Evolutionary conservation across 139 green algal species (phyloP).

Genomic region (Eudorina sp.): DNA sequence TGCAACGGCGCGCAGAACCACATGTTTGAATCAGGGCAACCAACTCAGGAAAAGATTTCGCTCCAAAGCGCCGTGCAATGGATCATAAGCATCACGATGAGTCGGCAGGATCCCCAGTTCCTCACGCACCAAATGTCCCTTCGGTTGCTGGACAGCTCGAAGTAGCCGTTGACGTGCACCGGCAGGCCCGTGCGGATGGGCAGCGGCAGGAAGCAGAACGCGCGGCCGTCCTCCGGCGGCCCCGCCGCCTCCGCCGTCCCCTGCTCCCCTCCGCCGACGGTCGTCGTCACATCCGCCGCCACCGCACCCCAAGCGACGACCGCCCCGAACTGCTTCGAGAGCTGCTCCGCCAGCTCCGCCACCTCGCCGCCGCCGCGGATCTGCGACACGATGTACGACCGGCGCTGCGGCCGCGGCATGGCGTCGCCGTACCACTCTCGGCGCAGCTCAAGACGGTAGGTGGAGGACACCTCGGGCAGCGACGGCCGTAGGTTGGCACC

Average conservation of each 20-base stretch:
- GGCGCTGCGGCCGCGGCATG: neutral
- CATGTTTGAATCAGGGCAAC: no score
- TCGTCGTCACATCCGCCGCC: conserved; percentile 68
- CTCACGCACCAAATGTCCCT: conserved; percentile 73
- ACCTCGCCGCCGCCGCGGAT: conserved; percentile 48
- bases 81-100: no score
- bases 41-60: no score
- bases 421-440: conserved; percentile 22
- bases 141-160: conserved; percentile 87
- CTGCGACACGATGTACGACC: conserved; percentile 68
- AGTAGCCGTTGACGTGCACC: conserved; percentile 87
- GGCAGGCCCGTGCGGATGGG: conserved; percentile 76
- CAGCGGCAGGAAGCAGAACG: conserved; percentile 90
- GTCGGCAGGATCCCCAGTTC: no score
- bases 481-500: neutral
- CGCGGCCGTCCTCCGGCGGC: conserved; percentile 57
- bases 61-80: no score
- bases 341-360: conserved; percentile 53
- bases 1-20: no score
- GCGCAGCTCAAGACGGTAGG: conserved; percentile 34
- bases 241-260: neutral
- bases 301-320: conserved; percentile 79
- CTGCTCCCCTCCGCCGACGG: conserved; percentile 10
- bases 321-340: conserved; percentile 62
- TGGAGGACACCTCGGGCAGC: conserved; percentile 8